A percentile compares a stretch with the other conserved stretches of the same genome.
Conservation (phyloP, 352 stramenopile genomes). For the Globisporangium parvum region DNA sequence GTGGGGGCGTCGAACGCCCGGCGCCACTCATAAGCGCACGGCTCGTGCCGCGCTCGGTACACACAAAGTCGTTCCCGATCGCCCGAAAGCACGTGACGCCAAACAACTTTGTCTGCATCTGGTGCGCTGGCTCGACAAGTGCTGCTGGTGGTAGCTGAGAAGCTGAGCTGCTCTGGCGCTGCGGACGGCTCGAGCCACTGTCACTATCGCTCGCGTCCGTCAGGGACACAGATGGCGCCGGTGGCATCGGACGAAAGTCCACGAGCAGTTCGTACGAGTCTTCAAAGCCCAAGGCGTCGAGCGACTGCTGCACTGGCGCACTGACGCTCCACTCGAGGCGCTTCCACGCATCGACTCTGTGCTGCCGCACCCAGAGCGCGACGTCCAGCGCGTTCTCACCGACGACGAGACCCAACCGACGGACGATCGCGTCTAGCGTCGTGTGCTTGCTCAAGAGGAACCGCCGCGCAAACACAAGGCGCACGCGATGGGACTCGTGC, state of each 20-base stretch:
- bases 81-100: slow-evolving; percentile 41
- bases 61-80: slow-evolving; percentile 62
- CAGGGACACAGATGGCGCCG: slow-evolving; percentile 8
- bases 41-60: slow-evolving; percentile 22
- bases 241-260: slow-evolving; percentile 48
- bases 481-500: slow-evolving; percentile 50
- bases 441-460: slow-evolving; percentile 35
- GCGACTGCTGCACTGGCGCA: slow-evolving; percentile 23
- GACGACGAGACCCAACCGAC: slow-evolving; percentile 44
- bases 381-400: slow-evolving; percentile 51
- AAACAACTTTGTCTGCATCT: slow-evolving; percentile 17
- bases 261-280: slow-evolving; percentile 58
- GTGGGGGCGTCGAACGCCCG: slow-evolving; percentile 17
- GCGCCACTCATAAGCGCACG: slow-evolving; percentile 31
- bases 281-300: slow-evolving; percentile 35
- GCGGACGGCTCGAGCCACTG: slow-evolving; percentile 7
- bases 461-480: slow-evolving; percentile 43
- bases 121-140: background rate
- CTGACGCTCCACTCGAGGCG: slow-evolving; percentile 53
- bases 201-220: slow-evolving; percentile 12
- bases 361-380: slow-evolving; percentile 54
- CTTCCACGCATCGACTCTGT: slow-evolving; percentile 49
- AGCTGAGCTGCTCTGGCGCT: slow-evolving; percentile 5
- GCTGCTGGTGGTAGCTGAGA: slow-evolving; percentile 14
- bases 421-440: slow-evolving; percentile 50